Evolutionary conservation across 495 filamentous ascomycete genomes (phyloP).

Genomic region (Aspergillus avenaceus): DNA sequence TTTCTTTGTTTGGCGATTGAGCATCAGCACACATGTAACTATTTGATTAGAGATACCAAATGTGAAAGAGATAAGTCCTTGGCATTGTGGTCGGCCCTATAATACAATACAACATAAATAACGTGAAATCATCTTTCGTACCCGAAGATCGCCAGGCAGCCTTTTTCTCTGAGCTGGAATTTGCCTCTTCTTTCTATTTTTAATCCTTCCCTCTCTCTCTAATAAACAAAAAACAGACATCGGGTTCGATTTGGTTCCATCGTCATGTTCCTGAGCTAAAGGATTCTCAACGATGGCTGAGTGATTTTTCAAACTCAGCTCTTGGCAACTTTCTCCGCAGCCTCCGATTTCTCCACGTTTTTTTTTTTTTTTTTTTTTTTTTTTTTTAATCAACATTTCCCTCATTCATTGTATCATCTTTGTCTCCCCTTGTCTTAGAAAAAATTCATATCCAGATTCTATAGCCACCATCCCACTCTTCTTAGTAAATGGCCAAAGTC

Average conservation of each 20-base stretch:
- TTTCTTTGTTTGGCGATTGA: too few species aligned
- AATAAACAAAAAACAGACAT: too few species aligned
- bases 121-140: too few species aligned
- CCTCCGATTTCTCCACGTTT: slow-evolving; percentile 14
- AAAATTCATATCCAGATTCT: neutral
- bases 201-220: neutral
- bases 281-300: neutral
- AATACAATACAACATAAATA: too few species aligned
- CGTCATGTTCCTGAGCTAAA: neutral
- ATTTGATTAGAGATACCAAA: slow-evolving; percentile 32
- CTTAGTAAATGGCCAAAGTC: slow-evolving; percentile 22
- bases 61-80: slow-evolving; percentile 20
- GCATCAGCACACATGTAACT: slow-evolving; percentile 14
- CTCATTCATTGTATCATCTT: neutral
- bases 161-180: slow-evolving; percentile 1
- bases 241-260: neutral
- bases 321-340: slow-evolving; percentile 9
- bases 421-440: neutral
- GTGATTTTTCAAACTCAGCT: neutral
- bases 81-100: neutral
- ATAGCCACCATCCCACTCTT: neutral
- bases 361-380: slow-evolving; percentile 6
- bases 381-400: neutral
- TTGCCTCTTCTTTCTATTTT: neutral
- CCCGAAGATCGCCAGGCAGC: slow-evolving; percentile 18